Percentiles rank a stretch among this genome's conserved stretches.
Evolutionary conservation across 2,329 filamentous ascomycete species (phyloP).

Genomic region (Neofusicoccum parvum): DNA sequence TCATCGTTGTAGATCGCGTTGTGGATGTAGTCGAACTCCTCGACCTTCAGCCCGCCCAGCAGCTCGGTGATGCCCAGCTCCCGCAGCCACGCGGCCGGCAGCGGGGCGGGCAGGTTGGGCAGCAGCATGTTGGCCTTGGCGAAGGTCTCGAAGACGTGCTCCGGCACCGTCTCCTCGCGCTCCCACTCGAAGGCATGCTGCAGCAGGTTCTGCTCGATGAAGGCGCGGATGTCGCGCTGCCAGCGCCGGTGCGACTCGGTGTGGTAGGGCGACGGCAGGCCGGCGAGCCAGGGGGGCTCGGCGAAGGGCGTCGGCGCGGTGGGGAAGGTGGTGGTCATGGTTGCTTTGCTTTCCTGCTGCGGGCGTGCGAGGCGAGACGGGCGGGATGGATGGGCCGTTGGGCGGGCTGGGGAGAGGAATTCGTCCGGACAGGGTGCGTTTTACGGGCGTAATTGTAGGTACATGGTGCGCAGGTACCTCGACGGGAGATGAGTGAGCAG

Average conservation of each 20-base stretch:
- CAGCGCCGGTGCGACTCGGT: slow-evolving; percentile 65
- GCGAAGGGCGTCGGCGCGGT: slow-evolving; percentile 61
- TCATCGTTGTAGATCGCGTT: slow-evolving; percentile 71
- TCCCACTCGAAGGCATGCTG: slow-evolving; percentile 71
- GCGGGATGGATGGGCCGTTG: neutral
- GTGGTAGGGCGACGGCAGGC: slow-evolving; percentile 73
- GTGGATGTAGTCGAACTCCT: slow-evolving; percentile 75
- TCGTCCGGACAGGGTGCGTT: neutral
- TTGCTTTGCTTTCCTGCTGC: too few species aligned
- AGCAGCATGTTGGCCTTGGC: slow-evolving; percentile 68
- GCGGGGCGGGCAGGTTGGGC: slow-evolving; percentile 68
- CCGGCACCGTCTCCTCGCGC: slow-evolving; percentile 62
- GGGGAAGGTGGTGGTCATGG: slow-evolving; percentile 16
- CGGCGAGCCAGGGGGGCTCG: slow-evolving; percentile 71
- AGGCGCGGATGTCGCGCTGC: slow-evolving; percentile 68
- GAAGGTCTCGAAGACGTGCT: slow-evolving; percentile 66
- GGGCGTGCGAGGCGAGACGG: neutral
- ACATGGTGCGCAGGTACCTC: neutral
- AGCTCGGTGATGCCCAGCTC: slow-evolving; percentile 67
- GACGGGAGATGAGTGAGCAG: neutral
- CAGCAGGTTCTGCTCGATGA: slow-evolving; percentile 65
- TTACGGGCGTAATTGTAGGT: neutral
- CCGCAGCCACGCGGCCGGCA: slow-evolving; percentile 70
- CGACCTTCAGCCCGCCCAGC: slow-evolving; percentile 65
- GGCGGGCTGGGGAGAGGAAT: neutral